Percentiles rank a stretch among this genome's conserved stretches.
Conservation (phyloP, 2,329 filamentous ascomycete species). For the Fusarium guadeloupense region DNA sequence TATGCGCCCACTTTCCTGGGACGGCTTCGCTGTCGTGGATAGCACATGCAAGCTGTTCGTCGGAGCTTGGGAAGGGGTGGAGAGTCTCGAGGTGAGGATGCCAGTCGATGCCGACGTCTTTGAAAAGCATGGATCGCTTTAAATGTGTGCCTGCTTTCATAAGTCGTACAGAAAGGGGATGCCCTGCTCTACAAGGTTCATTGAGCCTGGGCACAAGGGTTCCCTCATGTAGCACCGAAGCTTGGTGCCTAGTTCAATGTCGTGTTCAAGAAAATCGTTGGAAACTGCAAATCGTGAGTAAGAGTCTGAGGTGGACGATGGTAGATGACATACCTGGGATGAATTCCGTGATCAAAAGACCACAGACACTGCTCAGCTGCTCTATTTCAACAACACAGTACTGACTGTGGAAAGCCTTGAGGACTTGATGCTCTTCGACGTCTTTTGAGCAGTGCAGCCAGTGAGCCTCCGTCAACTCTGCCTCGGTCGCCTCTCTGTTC, state of each 20-base stretch:
- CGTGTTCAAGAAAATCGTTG: conserved; percentile 15
- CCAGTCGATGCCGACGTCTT: not conserved
- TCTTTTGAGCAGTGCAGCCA: not conserved
- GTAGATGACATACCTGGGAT: not conserved
- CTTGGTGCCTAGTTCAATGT: conserved; percentile 4
- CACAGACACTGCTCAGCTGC: not conserved
- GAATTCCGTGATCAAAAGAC: not conserved
- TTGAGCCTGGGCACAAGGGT: not conserved
- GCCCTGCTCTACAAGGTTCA: not conserved
- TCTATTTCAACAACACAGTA: conserved; percentile 10
- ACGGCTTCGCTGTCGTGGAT: not conserved
- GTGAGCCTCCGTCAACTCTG: not conserved
- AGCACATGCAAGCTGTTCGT: not conserved
- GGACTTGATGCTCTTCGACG: conserved; percentile 2
- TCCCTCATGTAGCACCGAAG: conserved; percentile 1
- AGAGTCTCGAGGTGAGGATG: not conserved
- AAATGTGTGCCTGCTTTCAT: not conserved
- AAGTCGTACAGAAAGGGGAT: conserved; percentile 11
- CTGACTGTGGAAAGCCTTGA: not conserved
- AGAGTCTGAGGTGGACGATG: no score
- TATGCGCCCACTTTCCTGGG: not conserved
- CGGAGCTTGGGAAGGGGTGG: not conserved
- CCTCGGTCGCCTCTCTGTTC: not conserved
- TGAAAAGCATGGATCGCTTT: not conserved
- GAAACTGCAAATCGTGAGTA: not conserved